A percentile compares a stretch with the other conserved stretches of the same genome.
These are phyloP conservation scores for Agapanthus africanus DNA, from an alignment of 106 monocot species.

Conservation along the genomic window DNA sequence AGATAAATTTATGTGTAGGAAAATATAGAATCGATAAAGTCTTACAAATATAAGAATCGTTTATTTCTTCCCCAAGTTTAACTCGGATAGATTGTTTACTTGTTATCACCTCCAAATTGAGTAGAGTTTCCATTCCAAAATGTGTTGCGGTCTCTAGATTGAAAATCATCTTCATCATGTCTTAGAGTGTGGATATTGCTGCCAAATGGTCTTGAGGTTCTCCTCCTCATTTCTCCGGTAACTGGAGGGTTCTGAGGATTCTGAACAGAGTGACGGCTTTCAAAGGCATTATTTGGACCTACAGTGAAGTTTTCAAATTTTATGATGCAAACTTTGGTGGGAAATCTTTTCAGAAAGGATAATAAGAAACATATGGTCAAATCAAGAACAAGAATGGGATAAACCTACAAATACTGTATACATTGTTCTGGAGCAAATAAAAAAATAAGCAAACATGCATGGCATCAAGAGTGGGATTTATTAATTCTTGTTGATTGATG, in stretches of 20 bases:
- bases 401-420: not conserved
- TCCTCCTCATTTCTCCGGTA: conserved; percentile 7
- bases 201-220: conserved; percentile 36
- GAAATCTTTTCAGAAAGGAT: no score
- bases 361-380: not conserved
- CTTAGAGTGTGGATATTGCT: conserved; percentile 84
- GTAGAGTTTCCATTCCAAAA: conserved; percentile 99
- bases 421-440: not conserved
- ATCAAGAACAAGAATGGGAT: not conserved
- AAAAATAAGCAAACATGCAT: not conserved
- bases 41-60: no score
- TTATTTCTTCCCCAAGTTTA: no score
- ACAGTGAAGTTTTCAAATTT: conserved; percentile 7
- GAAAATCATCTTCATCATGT: conserved; percentile 47
- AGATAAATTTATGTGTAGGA: no score
- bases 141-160: conserved; percentile 46
- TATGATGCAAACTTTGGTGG: not conserved
- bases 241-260: conserved; percentile 7
- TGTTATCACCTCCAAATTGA: conserved; percentile 79
- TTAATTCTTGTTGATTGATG: no score
- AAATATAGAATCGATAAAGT: no score
- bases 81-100: no score
- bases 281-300: conserved; percentile 28
- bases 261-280: conserved; percentile 8
- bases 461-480: not conserved